phyloP scores from a whole-genome alignment of 371 early-diverging fungal species.

The Haplosporangium sp. region DNA sequence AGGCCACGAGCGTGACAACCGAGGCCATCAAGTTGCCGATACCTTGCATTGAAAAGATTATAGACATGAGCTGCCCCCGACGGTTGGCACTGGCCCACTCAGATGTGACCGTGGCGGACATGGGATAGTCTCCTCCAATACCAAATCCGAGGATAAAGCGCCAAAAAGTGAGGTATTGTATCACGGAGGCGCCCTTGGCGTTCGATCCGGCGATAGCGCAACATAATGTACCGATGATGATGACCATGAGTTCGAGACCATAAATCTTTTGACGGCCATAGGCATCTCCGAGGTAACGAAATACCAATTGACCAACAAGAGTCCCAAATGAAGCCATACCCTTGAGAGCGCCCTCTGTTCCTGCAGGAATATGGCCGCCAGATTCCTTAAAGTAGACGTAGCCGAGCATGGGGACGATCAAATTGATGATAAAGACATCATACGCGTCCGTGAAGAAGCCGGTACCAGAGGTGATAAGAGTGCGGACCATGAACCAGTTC shows the following conservation, averaged over 20 bases:
- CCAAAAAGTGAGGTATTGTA: constrained; percentile 69
- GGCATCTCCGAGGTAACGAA: constrained; percentile 86
- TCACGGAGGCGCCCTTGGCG: constrained; percentile 58
- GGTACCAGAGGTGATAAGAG: constrained; percentile 26
- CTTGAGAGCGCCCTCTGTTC: constrained; percentile 76
- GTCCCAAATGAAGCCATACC: constrained; percentile 84
- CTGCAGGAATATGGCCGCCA: constrained; percentile 57
- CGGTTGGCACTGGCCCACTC: constrained; percentile 66
- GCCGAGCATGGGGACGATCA: constrained; percentile 81
- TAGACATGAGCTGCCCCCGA: constrained; percentile 71
- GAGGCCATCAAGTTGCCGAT: constrained; percentile 71
- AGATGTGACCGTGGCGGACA: constrained; percentile 73
- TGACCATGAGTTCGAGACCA: constrained; percentile 68
- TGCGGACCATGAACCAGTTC: constrained; percentile 22
- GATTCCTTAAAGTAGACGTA: constrained; percentile 71
- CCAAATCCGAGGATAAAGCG: constrained; percentile 72
- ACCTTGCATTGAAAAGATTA: constrained; percentile 79
- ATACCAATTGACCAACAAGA: constrained; percentile 80
- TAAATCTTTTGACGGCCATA: constrained; percentile 78
- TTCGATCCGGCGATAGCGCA: constrained; percentile 65
- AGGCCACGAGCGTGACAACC: constrained; percentile 60
- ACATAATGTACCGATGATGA: constrained; percentile 62
- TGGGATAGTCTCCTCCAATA: constrained; percentile 70
- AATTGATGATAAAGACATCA: constrained; percentile 73
- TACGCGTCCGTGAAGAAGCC: constrained; percentile 70